Base-by-base conservation (phyloP, 148 eudicot genomes). In the Selenicereus undatus region DNA sequence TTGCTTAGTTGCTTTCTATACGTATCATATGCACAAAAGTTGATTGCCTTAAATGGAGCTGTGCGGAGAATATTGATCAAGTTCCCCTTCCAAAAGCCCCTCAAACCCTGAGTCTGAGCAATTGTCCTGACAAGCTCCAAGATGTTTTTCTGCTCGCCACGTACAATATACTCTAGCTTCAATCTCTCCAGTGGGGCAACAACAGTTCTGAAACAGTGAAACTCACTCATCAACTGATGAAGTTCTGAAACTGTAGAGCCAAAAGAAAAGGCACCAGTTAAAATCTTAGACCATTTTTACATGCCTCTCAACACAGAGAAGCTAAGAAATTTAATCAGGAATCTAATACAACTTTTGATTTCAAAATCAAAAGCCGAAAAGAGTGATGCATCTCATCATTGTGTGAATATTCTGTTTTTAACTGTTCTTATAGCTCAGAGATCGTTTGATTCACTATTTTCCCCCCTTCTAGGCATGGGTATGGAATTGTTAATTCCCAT, bases 71-170 rank as follows among this genome's bases (percentile, higher is more conserved):
- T 88, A 81, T 91, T 91, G 62, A 91, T 85, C 71, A 91, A 83
- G 82, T 91, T 91, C 70, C 94, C 92, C 87, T 91, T 91, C 94
- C 94, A 91, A 82, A 91, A 91, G 45, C 94, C 94, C 77, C 72
- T 84, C 83, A 89, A 83, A 64, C 92, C 92, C 80, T 91, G 94
- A 36, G 87, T 81, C 76, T 81, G 81, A 51, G 89, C 89, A 79
- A 91, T 88, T 32, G 85, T 79, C 75, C 79, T 82, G 79, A 91
- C 82, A 30, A 91, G 86, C 83, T 89, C 91, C 72, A 84, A 51
- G 64, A 91, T 83, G 69, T 87, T 60, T 81, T 81, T 88, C 89
- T 90, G 89, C 88, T 91, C 94, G 78, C 92, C 92, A 81, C 92
- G 90, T 71, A 91, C 84, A 36, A 91, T 90, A 81, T 90, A 91